These are phyloP conservation scores for Larix kaempferi DNA, from an alignment of 75 land plant genomes.

Conservation along the genomic window DNA sequence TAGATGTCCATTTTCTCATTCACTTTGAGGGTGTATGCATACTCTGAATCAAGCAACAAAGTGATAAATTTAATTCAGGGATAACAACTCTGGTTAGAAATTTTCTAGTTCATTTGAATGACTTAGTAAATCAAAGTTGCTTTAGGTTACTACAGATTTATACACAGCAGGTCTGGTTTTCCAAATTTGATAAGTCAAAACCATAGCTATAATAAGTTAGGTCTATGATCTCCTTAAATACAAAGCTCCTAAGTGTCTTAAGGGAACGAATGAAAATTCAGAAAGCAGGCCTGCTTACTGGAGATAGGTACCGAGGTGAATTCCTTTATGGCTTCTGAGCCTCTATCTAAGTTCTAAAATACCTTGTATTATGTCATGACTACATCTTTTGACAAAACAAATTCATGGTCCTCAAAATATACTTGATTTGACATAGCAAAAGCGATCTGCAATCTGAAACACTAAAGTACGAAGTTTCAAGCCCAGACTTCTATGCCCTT, in stretches of 20 bases:
- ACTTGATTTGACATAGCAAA: too few relatives aligned
- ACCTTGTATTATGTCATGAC: background rate
- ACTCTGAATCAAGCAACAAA: background rate
- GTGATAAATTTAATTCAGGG: background rate
- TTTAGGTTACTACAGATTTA: background rate
- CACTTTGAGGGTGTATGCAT: slow-evolving; percentile 1
- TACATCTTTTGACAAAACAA: background rate
- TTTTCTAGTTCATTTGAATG: background rate
- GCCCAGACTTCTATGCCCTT: too few relatives aligned
- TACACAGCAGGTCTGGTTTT: background rate
- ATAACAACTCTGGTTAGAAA: background rate
- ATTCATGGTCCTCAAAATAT: too few relatives aligned
- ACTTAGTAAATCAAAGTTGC: background rate
- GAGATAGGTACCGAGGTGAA: background rate
- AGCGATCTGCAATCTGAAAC: too few relatives aligned
- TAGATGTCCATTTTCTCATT: slow-evolving; percentile 19
- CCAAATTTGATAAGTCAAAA: background rate
- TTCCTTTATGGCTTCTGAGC: background rate
- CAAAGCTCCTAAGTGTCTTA: background rate
- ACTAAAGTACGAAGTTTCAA: too few relatives aligned
- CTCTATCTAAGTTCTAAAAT: background rate
- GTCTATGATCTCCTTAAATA: too few relatives aligned
- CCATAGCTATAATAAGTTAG: too few relatives aligned
- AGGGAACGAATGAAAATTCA: background rate
- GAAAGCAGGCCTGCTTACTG: background rate